Conservation (phyloP, 2,329 filamentous ascomycete genomes). For the Aureobasidium sp. region DNA sequence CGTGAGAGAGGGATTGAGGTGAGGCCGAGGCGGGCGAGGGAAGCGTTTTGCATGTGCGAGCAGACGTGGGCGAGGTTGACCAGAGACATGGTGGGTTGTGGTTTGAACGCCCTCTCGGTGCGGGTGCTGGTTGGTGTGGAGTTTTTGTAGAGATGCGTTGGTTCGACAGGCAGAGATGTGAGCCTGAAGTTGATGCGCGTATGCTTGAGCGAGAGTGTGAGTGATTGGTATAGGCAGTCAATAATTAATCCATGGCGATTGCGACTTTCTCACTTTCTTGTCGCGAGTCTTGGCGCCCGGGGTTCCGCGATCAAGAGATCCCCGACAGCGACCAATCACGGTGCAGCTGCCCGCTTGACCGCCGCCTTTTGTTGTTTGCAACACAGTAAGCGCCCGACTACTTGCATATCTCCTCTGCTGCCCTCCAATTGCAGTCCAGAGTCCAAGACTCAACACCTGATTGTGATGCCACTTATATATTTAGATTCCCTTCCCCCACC, state of each 20-base stretch:
- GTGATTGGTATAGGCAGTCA: neutral
- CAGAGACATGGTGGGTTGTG: constrained; percentile 53
- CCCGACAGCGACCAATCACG: neutral
- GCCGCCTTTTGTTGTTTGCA: neutral
- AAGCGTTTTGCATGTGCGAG: constrained; percentile 86
- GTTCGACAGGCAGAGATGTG: neutral
- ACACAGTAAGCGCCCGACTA: constrained; percentile 6
- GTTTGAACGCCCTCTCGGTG: constrained; percentile 12
- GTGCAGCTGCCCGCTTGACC: neutral
- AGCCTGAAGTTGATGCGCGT: neutral
- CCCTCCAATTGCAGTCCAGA: neutral
- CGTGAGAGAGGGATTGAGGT: constrained; percentile 77
- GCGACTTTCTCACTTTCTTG: constrained; percentile 1
- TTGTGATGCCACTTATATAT: neutral
- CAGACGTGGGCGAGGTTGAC: constrained; percentile 69
- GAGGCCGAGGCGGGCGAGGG: constrained; percentile 70
- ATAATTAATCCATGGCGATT: neutral
- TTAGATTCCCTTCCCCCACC: neutral
- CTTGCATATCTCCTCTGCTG: neutral
- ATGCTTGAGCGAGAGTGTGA: neutral
- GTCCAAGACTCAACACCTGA: neutral
- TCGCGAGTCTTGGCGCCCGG: neutral
- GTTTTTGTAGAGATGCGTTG: no score
- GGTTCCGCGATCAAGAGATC: neutral
- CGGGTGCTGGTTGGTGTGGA: neutral